Evolutionary conservation across 2,329 filamentous ascomycete species (phyloP), one percentile per base, ranked within the genome.

Genomic region (Epichloe hybrida): DNA sequence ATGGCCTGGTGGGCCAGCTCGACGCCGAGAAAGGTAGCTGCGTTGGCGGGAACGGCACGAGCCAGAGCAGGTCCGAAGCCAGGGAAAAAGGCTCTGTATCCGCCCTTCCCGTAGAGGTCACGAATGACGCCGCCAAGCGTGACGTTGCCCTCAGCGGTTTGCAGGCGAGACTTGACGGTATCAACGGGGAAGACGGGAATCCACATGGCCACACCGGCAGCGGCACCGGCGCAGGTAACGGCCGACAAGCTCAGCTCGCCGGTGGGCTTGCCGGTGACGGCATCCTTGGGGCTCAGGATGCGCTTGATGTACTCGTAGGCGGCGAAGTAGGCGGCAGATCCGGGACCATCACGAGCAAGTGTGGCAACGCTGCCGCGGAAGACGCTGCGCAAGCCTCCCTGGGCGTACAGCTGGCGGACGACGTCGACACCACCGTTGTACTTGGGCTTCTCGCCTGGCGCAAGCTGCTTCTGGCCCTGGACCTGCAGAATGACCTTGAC

Each of bases 401-500:
- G 86, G 59, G 80, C 80, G 78, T 96, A 97, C 37, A 98, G 78
- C 70, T 96, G 90, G 57, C 86, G 81, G 31, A 96, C 93, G 46
- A 97, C 93, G 69, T 97, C 93, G 48, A 86, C 56, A 53, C 86
- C 89, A 63, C 90, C 90, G 43, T 76, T 79, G 76, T 97, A 97
- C 63, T 87, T 88, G 15, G 89, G 90, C 70, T 95, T 94, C 72
- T 96, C 86, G 62, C 90, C 91, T 0, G 90, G 87, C 0, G 83
- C 81, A 40, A 93, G 83, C 68, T 88, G 80, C 70, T 90, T 89
- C 69, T 96, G 89, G 62, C 89, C 90, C 71, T 97, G 93, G 58
- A 97, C 94, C 69, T 98, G 93, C 1, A 98, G 83, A 56, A 98
- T 89, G 51, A 98, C 91, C 72, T 98, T 98, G 60, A 98, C 89